Percentiles rank a stretch among this genome's conserved stretches.
Conservation (phyloP, 169 alveolate genomes). For the Fabrea salina region DNA sequence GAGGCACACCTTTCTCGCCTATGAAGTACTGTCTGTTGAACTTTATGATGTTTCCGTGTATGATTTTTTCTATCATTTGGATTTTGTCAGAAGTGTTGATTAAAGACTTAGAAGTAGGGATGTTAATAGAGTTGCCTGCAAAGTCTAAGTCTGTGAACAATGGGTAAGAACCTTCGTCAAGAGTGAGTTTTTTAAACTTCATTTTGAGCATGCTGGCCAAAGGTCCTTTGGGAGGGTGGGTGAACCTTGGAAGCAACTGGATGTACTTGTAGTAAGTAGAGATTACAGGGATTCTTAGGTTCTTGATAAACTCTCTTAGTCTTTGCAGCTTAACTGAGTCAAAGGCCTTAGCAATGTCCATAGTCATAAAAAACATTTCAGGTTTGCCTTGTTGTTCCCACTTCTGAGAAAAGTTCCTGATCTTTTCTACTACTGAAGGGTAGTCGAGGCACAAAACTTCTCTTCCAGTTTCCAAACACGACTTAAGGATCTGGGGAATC, state of each 20-base stretch:
- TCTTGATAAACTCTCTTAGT: not conserved
- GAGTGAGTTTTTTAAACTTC: constrained; percentile 17
- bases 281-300: not conserved
- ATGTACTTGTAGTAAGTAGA: constrained; percentile 17
- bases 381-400: constrained; percentile 2
- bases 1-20: constrained; percentile 12
- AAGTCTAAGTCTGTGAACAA: not conserved
- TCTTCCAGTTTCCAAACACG: not conserved
- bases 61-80: not conserved
- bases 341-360: constrained; percentile 27
- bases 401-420: not conserved
- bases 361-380: not conserved
- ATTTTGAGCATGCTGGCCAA: not conserved
- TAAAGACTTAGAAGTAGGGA: not conserved
- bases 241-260: not conserved
- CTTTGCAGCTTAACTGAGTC: not conserved
- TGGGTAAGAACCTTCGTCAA: not conserved
- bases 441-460: constrained; percentile 11
- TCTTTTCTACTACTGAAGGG: not conserved
- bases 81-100: not conserved
- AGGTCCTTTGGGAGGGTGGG: not conserved
- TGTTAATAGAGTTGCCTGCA: not conserved
- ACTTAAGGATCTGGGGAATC: not conserved
- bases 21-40: not conserved
- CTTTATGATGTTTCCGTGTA: constrained; percentile 10